phyloP scores from a whole-genome alignment of 169 alveolate genomes.

The Plasmodium knowlesi region DNA sequence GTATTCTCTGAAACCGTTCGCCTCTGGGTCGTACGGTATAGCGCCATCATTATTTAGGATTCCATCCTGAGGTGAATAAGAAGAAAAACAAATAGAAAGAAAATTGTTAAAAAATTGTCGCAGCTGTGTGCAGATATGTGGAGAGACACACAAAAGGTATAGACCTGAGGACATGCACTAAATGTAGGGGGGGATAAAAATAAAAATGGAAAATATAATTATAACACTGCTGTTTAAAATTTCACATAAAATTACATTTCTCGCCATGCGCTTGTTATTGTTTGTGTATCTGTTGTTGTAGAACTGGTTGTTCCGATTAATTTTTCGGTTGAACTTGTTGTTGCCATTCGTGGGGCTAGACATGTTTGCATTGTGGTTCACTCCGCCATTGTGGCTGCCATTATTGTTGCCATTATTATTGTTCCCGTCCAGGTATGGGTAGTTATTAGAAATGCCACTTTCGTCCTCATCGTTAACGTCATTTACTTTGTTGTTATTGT shows the following conservation, averaged over 20 bases:
- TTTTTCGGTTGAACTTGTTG: slow-evolving; percentile 23
- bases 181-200: background rate
- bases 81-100: background rate
- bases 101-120: background rate
- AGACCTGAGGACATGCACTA: background rate
- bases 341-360: background rate
- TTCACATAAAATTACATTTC: slow-evolving; percentile 25
- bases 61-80: slow-evolving; percentile 15
- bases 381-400: background rate
- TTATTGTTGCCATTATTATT: slow-evolving; percentile 21
- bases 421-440: slow-evolving; percentile 42
- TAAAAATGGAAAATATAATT: background rate
- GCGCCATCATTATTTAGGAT: slow-evolving; percentile 1
- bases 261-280: slow-evolving; percentile 39
- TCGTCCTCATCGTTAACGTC: slow-evolving; percentile 33
- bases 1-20: slow-evolving; percentile 1
- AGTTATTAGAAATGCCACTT: slow-evolving; percentile 22
- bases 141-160: background rate
- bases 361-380: slow-evolving; percentile 12
- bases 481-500: background rate
- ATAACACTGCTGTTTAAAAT: background rate
- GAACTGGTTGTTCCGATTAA: slow-evolving; percentile 34
- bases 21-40: slow-evolving; percentile 31
- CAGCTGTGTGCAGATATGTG: background rate
- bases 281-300: slow-evolving; percentile 72